Base-by-base conservation (phyloP, 139 green algal genomes). In the Pseudopediastrum boryanum region DNA sequence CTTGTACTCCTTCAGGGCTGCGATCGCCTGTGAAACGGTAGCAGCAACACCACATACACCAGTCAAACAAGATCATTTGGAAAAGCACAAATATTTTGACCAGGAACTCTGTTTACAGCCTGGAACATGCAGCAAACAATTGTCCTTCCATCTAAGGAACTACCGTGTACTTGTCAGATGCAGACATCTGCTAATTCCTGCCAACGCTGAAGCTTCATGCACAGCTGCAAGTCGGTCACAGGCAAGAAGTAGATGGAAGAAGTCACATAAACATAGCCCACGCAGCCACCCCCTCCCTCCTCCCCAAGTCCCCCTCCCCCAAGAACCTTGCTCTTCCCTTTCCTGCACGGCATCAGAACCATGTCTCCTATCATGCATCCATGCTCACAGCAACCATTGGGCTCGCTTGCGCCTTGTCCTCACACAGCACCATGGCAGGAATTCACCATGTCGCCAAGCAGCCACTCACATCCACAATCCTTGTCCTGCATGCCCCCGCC, bases 391-490 rank as follows among this genome's bases (percentile, higher is more conserved):
- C n/a, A n/a, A n/a, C n/a, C n/a, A n/a, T n/a, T n/a, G n/a, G n/a
- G n/a, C n/a, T n/a, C n/a, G n/a, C n/a, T n/a, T n/a, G n/a, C n/a
- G n/a, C n/a, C n/a, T n/a, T n/a, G n/a, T n/a, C n/a, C 16, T n/a
- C n/a, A n/a, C n/a, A n/a, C n/a, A n/a, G n/a, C n/a, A n/a, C n/a
- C 48, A 58, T 19, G 16, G 48, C 48, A 58, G 16, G 48, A 16
- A 58, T 58, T 16, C 16, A 19, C 16, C 16, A 16, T 16, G 48
- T 19, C 16, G 16, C 48, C 48, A 16, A 19, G 16, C 48, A n/a
- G 16, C 48, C 48, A 16, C 74, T 77, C 68, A 89, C 85, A 36
- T 89, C 82, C 51, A 89, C 44, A 31, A 89, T 27, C n/a, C 82
- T 65, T 3, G 63, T 61, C 16, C 85, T 62, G 41, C 64, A 66